phyloP scores from a whole-genome alignment of 345 rosid species.

The Lepidium africanum region DNA sequence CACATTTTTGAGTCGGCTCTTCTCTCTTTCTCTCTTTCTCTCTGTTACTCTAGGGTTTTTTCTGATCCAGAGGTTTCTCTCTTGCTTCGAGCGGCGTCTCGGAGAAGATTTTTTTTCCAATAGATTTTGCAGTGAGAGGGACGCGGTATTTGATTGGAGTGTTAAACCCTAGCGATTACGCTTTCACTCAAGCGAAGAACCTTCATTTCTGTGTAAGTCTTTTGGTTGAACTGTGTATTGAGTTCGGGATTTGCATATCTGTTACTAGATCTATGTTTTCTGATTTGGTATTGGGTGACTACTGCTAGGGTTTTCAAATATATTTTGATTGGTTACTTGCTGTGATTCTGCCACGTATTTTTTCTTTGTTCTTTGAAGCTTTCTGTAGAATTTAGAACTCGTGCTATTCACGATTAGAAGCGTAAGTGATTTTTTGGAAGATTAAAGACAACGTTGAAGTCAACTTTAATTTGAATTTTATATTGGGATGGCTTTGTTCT shows the following conservation, averaged over 20 bases:
- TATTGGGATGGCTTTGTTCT: not conserved
- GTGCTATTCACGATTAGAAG: not conserved
- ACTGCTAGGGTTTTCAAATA: slow-evolving; percentile 8
- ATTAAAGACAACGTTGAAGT: not conserved
- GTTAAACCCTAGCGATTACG: slow-evolving; percentile 30
- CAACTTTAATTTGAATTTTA: not conserved
- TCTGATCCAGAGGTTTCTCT: not conserved
- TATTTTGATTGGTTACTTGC: not conserved
- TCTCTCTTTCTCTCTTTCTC: not conserved
- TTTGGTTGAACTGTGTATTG: not conserved
- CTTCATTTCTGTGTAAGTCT: slow-evolving; percentile 20
- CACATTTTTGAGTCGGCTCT: not conserved
- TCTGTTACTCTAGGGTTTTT: slow-evolving; percentile 8
- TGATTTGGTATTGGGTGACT: not conserved
- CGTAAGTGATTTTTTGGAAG: not conserved
- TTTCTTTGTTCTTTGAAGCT: not conserved
- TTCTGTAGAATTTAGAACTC: not conserved
- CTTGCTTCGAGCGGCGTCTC: slow-evolving; percentile 5
- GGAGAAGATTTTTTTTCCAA: not conserved
- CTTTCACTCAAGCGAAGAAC: not conserved
- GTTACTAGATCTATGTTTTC: slow-evolving; percentile 20
- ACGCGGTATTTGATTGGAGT: not conserved
- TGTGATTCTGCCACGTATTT: not conserved
- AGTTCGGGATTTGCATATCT: not conserved
- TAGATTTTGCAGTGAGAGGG: not conserved